These are phyloP conservation scores for Macrocybe sp. DNA, from an alignment of 1,284 basidiomycete species.

Conservation along the genomic window DNA sequence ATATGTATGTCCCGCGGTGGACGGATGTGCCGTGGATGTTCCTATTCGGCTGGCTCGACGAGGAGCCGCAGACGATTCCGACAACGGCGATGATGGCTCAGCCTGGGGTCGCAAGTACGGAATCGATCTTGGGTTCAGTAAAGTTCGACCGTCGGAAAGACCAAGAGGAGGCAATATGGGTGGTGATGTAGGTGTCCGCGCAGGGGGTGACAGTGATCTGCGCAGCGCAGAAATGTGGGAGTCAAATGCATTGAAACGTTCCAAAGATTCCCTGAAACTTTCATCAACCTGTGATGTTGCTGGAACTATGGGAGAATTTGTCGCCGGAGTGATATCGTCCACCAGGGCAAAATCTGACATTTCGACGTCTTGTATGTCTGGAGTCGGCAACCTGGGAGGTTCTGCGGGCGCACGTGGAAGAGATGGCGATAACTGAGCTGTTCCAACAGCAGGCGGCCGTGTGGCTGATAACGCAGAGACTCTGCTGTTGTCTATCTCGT, in stretches of 20 bases:
- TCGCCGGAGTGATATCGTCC: constrained; percentile 14
- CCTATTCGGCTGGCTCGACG: no score
- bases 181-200: constrained; percentile 22
- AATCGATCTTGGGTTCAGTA: constrained; percentile 9
- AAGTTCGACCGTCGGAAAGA: constrained; percentile 14
- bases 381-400: constrained; percentile 36
- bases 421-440: constrained; percentile 13
- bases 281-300: constrained; percentile 24
- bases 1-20: no score
- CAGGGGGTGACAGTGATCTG: constrained; percentile 25
- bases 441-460: constrained; percentile 14
- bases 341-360: constrained; percentile 38
- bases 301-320: constrained; percentile 12
- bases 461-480: constrained; percentile 16
- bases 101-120: constrained; percentile 16
- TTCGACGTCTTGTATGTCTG: constrained; percentile 41
- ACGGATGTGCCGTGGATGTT: no score
- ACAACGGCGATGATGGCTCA: constrained; percentile 13
- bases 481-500: constrained; percentile 1
- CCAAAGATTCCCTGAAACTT: constrained; percentile 39
- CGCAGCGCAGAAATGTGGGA: constrained; percentile 42
- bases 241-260: constrained; percentile 50
- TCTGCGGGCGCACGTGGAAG: constrained; percentile 13
- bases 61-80: constrained; percentile 4
- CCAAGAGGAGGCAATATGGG: constrained; percentile 31